Evolutionary conservation across 2,329 filamentous ascomycete genomes (phyloP), one percentile per base, ranked within the genome.

Genomic region (Apiospora aurea): DNA sequence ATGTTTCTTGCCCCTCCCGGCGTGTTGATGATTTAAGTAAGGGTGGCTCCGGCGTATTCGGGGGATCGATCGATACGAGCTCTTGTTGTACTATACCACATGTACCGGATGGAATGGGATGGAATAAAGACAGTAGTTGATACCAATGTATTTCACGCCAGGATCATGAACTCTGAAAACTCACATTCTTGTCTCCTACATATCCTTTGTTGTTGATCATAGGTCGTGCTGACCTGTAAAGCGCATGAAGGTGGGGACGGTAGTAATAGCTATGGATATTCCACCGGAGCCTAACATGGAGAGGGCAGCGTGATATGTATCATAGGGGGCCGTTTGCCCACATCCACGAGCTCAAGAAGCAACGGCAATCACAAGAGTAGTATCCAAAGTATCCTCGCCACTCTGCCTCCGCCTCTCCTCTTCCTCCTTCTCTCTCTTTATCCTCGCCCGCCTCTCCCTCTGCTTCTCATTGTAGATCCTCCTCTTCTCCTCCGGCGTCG

Each of bases 31-130:
- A 41, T 64, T n/a, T n/a, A 11, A 18, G 14, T 29, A 29, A 29
- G 49, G 57, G 29, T n/a, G 34, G 34, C 8, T 64, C 34, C 21
- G 34, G 57, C 34, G 57, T 41, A 14, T 64, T 41, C 21, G 2
- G 34, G 34, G 57, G 57, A 38, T 34, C 53, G 57, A 24, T 64
- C 18, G 46, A 49, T 61, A 61, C 53, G 21, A 64, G 29, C 29
- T 64, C 21, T 64, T 41, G 57, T 64, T 64, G 57, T 64, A 64
- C 53, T 61, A 64, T 64, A 64, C 57, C 34, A 64, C 34, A 14
- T 64, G 57, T 41, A 64, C 10, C 57, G 57, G 57, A 64, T n/a
- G 21, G 34, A 64, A 64, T n/a, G 29, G 34, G 34, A 64, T 13
- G 57, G 34, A 24, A 41, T 41, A 7, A 64, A 41, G 57, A 34